Conservation (phyloP, 2,329 filamentous ascomycete species). For the Fusarium tjaetaba region DNA sequence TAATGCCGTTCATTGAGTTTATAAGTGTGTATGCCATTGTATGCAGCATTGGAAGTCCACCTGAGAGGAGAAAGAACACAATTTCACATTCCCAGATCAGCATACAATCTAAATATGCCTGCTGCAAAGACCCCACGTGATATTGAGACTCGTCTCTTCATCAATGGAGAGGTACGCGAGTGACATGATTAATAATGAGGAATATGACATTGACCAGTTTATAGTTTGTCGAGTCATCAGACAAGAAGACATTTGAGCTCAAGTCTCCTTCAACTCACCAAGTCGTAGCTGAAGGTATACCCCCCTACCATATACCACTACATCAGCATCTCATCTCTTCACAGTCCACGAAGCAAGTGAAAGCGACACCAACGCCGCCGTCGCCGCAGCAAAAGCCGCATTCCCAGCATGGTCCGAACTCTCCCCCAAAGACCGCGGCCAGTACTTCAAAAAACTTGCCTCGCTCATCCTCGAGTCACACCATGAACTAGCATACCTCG, state of each 20-base stretch:
- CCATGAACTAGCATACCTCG: slow-evolving; percentile 51
- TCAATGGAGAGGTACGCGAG: background rate
- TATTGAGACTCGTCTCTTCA: background rate
- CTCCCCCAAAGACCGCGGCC: slow-evolving; percentile 51
- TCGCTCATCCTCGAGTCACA: slow-evolving; percentile 51
- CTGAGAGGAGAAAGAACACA: background rate
- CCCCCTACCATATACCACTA: background rate
- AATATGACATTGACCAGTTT: rapidly evolving
- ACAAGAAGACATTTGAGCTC: background rate
- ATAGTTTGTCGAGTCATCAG: background rate
- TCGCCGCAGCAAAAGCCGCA: slow-evolving; percentile 58
- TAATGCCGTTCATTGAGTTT: background rate
- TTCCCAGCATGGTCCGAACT: slow-evolving; percentile 57
- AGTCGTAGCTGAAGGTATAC: background rate
- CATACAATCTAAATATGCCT: background rate
- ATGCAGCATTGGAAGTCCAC: background rate
- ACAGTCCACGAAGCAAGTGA: slow-evolving; percentile 19
- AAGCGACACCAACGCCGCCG: slow-evolving; percentile 58
- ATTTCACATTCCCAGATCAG: background rate
- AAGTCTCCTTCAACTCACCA: background rate
- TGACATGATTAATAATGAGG: rapidly evolving
- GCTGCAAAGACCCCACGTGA: background rate
- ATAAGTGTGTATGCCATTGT: background rate
- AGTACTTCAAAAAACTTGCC: slow-evolving; percentile 57
- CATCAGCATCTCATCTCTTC: background rate